Base-by-base conservation (phyloP, 257 asterid species). In the Solanum pinnatisectum region DNA sequence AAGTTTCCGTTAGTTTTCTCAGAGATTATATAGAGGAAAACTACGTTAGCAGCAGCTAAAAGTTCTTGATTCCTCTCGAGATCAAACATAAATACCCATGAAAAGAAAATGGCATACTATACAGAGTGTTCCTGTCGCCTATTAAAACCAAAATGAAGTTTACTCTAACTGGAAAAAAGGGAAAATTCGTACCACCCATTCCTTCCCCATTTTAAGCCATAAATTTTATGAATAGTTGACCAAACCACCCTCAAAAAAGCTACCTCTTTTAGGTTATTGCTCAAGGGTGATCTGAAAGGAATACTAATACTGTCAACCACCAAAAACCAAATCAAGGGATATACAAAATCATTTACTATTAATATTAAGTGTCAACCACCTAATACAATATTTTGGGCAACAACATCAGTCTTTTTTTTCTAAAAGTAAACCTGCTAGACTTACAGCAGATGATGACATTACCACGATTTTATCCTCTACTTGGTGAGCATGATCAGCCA, bases 381-480 rank as follows among this genome's bases (percentile, higher is more conserved):
- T 18, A 82, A 49, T 82, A 46, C 85, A 52, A 82, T 82, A 82
- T 20, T 49, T 49, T 82, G 71, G 67, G 42, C 67, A 79, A 78
- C 36, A 78, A 13, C 25, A 25, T 79, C 42, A 30, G 42, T 9
- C 68, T 2, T 79, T 77, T 77, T 79, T 79, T 27, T 79, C 40
- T 46, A 32, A 3, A 82, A n/a, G 56, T 49, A 82, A 49, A 11
- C 30, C 44, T 30, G 68, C 86, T 82, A 82, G 42, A 1, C 68
- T 32, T 32, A 5, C 68, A 30, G 71, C 86, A 32, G 37, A 5
- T 82, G 70, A 82, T 49, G 86, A 60, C 84, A 52, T 70, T 93
- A 97, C 99, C 98, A 67, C 87, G 77, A 87, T 90, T 85, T 91
- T 86, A 89, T 87, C 90, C 67, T 91, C 90, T 13, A 59, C 74